These are phyloP conservation scores for Calocera viscosa DNA, from an alignment of 768 basidiomycete species.

Conservation along the genomic window DNA sequence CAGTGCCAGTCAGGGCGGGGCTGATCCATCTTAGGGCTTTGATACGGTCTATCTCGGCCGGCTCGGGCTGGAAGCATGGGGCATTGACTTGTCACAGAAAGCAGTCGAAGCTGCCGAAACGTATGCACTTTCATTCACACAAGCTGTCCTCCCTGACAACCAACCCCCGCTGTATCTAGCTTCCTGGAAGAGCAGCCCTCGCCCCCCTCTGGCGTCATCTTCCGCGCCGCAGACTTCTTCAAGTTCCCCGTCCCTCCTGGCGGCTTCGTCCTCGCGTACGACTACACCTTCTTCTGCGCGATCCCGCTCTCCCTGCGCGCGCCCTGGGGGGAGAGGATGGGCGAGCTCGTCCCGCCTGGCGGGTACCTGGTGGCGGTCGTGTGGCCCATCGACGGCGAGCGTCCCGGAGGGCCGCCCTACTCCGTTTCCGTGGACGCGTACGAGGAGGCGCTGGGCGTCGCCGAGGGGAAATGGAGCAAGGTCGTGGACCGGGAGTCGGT, in stretches of 20 bases:
- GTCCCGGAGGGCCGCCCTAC: constrained; percentile 48
- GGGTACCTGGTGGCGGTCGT: constrained; percentile 50
- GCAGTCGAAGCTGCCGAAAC: constrained; percentile 39
- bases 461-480: constrained; percentile 36
- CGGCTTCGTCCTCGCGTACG: constrained; percentile 47
- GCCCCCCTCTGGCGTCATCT: constrained; percentile 28
- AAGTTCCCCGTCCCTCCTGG: constrained; percentile 25
- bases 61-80: constrained; percentile 38
- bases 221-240: constrained; percentile 46
- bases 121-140: constrained; percentile 23
- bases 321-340: constrained; percentile 49
- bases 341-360: constrained; percentile 43
- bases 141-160: background rate
- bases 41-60: constrained; percentile 46
- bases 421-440: constrained; percentile 49
- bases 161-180: constrained; percentile 16
- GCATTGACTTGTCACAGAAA: constrained; percentile 45
- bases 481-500: constrained; percentile 42
- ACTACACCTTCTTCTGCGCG: constrained; percentile 70
- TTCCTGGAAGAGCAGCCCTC: constrained; percentile 16
- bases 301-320: constrained; percentile 42
- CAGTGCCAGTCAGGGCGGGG: background rate
- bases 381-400: constrained; percentile 41
- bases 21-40: constrained; percentile 38
- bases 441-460: constrained; percentile 33